Percentiles rank a stretch among this genome's conserved stretches.
Conservation (phyloP, 139 green algal genomes). For the Chlamydomonas schloesseri region DNA sequence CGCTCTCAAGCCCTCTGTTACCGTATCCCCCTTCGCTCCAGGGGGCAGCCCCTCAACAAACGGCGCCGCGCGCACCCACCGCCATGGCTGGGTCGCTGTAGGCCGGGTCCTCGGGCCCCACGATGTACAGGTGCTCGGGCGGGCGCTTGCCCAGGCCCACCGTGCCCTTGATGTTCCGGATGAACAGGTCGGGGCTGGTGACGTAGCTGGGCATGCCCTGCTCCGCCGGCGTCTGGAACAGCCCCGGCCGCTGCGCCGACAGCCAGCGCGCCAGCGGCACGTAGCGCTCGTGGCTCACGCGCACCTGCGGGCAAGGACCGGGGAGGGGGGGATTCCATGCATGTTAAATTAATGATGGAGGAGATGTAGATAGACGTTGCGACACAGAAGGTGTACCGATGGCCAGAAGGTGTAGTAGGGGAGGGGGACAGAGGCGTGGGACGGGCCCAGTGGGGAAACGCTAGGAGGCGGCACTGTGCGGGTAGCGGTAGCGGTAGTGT, state of each 20-base stretch:
- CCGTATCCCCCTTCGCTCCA: too few relatives aligned
- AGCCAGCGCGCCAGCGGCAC: not conserved
- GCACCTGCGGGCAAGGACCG: not conserved
- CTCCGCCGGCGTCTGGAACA: not conserved
- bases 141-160: not conserved
- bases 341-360: too few relatives aligned
- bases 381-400: not conserved
- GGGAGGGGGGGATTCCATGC: too few relatives aligned
- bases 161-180: not conserved
- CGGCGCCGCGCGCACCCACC: not conserved
- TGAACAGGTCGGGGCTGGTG: not conserved
- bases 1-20: too few relatives aligned
- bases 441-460: too few relatives aligned
- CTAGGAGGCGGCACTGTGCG: too few relatives aligned
- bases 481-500: too few relatives aligned
- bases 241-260: not conserved
- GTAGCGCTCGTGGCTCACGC: not conserved
- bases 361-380: not conserved
- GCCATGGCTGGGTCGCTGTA: not conserved
- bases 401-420: too few relatives aligned
- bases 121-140: not conserved
- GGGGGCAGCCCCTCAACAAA: too few relatives aligned
- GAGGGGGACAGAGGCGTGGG: too few relatives aligned
- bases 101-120: not conserved
- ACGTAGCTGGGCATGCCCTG: not conserved